Evolutionary conservation across 2,329 filamentous ascomycete genomes (phyloP).

Genomic region (Calonectria naviculata): DNA sequence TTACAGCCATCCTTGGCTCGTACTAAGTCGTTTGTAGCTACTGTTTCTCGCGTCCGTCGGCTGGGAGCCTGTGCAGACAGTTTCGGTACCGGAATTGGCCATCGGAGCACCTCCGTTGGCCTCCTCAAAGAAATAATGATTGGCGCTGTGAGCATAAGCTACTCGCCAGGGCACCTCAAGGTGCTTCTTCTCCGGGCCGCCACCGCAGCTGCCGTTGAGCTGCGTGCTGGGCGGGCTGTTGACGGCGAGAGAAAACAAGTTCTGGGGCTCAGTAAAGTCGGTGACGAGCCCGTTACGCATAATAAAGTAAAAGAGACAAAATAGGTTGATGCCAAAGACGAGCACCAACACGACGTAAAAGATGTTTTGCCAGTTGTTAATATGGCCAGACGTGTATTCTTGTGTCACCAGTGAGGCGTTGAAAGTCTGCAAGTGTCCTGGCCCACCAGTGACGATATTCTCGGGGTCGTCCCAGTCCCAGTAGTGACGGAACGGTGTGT

Average conservation of each 20-base stretch:
- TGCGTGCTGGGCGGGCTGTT: conserved; percentile 61
- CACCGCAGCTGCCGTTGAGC: conserved; percentile 52
- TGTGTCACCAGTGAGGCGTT: conserved; percentile 72
- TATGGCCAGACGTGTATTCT: conserved; percentile 77
- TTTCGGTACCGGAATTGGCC: conserved; percentile 45
- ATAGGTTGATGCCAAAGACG: conserved; percentile 74
- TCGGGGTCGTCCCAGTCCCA: conserved; percentile 57
- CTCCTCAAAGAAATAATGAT: conserved; percentile 58
- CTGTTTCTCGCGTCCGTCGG: conserved; percentile 20
- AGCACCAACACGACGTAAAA: conserved; percentile 76
- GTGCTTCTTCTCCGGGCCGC: conserved; percentile 48
- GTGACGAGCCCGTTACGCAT: conserved; percentile 72
- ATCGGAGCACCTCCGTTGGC: conserved; percentile 40
- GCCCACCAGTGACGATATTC: conserved; percentile 49
- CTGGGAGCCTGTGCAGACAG: conserved; percentile 45
- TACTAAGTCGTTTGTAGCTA: conserved; percentile 45
- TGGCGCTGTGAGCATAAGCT: conserved; percentile 48
- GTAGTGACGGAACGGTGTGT: conserved; percentile 69
- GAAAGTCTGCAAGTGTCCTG: conserved; percentile 67
- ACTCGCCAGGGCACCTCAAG: conserved; percentile 56
- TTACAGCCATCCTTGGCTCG: conserved; percentile 40
- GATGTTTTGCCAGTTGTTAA: conserved; percentile 67
- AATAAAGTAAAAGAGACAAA: conserved; percentile 72
- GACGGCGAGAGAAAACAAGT: conserved; percentile 77
- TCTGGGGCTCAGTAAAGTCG: conserved; percentile 83